These are phyloP conservation scores for Bauhinia variegata DNA, from an alignment of 306 rosid genomes.

Conservation along the genomic window DNA sequence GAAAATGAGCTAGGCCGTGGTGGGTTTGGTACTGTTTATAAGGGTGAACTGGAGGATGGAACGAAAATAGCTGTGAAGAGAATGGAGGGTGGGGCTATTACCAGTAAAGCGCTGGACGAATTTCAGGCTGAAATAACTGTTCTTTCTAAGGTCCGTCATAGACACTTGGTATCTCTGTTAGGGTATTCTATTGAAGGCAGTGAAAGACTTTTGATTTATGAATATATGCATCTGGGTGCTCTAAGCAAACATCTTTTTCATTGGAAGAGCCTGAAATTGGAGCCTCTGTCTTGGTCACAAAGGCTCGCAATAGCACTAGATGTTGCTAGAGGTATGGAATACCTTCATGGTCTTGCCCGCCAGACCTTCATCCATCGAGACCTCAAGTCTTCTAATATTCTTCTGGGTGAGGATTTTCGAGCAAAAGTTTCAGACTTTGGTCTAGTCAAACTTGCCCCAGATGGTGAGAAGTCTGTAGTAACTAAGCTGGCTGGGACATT, in stretches of 20 bases:
- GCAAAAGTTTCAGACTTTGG: slow-evolving; percentile 89
- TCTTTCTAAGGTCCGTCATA: slow-evolving; percentile 79
- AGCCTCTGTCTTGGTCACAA: slow-evolving; percentile 72
- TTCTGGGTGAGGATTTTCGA: slow-evolving; percentile 65
- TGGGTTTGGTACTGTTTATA: slow-evolving; percentile 88
- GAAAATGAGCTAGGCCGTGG: slow-evolving; percentile 82
- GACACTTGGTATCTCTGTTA: slow-evolving; percentile 76
- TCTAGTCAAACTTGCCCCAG: slow-evolving; percentile 80
- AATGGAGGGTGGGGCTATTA: slow-evolving; percentile 69
- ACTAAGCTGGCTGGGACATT: slow-evolving; percentile 88
- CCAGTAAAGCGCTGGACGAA: slow-evolving; percentile 73
- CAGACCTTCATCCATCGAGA: slow-evolving; percentile 80
- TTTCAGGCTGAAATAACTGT: slow-evolving; percentile 79
- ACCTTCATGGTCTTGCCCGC: slow-evolving; percentile 72
- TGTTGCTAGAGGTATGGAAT: slow-evolving; percentile 84
- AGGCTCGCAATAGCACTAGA: slow-evolving; percentile 81
- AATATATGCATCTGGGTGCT: slow-evolving; percentile 83
- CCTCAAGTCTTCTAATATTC: slow-evolving; percentile 85
- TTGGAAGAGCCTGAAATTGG: slow-evolving; percentile 65
- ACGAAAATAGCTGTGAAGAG: slow-evolving; percentile 80
- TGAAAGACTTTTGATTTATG: slow-evolving; percentile 80
- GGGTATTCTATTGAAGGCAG: slow-evolving; percentile 70
- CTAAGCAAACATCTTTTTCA: slow-evolving; percentile 84
- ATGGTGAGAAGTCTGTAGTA: slow-evolving; percentile 65
- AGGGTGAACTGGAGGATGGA: slow-evolving; percentile 79